A percentile compares a stretch with the other conserved stretches of the same genome.
Evolutionary conservation across 495 filamentous ascomycete genomes (phyloP).

Genomic region (Letharia lupina): DNA sequence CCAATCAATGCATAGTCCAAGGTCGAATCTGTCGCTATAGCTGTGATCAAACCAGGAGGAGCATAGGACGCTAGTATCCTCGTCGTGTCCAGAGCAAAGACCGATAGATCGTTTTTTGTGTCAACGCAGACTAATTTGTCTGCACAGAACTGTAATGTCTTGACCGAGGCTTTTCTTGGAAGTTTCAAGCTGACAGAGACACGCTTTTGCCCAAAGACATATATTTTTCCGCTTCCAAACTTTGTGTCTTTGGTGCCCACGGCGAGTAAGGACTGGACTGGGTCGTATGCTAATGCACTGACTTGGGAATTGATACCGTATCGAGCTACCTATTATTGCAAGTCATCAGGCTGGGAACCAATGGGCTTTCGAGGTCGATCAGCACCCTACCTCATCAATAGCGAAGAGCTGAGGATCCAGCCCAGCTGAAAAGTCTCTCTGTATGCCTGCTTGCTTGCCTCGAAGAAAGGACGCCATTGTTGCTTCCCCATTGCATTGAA

Average conservation of each 20-base stretch:
- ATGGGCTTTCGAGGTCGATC: conserved; percentile 13
- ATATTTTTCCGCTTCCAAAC: conserved; percentile 73
- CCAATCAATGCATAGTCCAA: conserved; percentile 87
- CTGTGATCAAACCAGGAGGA: conserved; percentile 61
- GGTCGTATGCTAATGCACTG: conserved; percentile 77
- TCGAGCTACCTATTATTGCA: conserved; percentile 50
- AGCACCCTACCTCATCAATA: conserved; percentile 61
- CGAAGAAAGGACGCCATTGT: conserved; percentile 78
- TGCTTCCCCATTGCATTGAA: conserved; percentile 4
- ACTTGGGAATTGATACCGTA: conserved; percentile 87
- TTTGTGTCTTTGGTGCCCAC: conserved; percentile 78
- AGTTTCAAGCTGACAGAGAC: conserved; percentile 61
- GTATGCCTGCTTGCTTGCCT: conserved; percentile 86
- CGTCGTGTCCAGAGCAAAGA: conserved; percentile 66
- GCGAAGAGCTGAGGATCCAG: conserved; percentile 65
- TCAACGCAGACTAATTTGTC: conserved; percentile 79
- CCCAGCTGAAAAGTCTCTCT: conserved; percentile 77
- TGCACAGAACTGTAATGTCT: conserved; percentile 63
- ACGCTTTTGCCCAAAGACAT: conserved; percentile 79
- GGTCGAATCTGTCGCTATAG: conserved; percentile 71
- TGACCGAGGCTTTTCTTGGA: conserved; percentile 58
- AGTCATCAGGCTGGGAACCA: conserved; percentile 21
- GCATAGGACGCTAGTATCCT: conserved; percentile 54
- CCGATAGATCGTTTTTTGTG: conserved; percentile 67
- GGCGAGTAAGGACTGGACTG: conserved; percentile 87